Evolutionary conservation across 192 early-diverging fungal species (phyloP).

Genomic region (Irineochytrium annulatum): DNA sequence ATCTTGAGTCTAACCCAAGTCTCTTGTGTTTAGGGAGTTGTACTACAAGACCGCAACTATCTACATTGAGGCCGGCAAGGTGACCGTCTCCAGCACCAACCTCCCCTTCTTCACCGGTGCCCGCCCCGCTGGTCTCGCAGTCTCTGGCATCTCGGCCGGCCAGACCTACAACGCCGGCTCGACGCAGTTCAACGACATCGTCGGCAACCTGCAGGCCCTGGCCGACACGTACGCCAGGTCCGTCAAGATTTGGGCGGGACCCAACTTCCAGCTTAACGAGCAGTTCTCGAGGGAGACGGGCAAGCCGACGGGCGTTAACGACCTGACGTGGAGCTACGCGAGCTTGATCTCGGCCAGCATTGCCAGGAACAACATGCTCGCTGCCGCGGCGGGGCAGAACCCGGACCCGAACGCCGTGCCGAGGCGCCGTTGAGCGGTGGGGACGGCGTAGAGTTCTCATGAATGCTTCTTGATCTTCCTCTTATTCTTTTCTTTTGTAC

Average conservation of each 20-base stretch:
- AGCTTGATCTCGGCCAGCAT: constrained; percentile 30
- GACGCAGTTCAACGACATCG: constrained; percentile 19
- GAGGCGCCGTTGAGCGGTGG: too few relatives aligned
- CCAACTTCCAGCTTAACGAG: constrained; percentile 29
- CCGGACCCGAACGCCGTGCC: too few relatives aligned
- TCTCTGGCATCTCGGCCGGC: constrained; percentile 26
- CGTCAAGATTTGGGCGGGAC: constrained; percentile 21
- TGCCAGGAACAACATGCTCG: neutral
- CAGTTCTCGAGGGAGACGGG: constrained; percentile 13
- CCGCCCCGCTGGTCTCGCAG: constrained; percentile 6
- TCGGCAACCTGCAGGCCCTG: constrained; percentile 27
- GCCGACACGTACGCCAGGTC: constrained; percentile 10
- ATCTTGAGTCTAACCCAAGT: neutral
- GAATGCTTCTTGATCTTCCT: too few relatives aligned
- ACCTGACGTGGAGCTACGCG: constrained; percentile 72
- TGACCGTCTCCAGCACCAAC: constrained; percentile 1
- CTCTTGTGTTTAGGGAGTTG: constrained; percentile 53
- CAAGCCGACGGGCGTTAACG: constrained; percentile 33
- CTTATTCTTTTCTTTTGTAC: too few relatives aligned
- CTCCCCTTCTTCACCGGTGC: constrained; percentile 66
- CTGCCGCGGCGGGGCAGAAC: neutral
- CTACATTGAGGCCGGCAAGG: constrained; percentile 5
- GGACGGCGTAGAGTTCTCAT: too few relatives aligned
- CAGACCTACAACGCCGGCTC: constrained; percentile 1
- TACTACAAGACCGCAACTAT: constrained; percentile 23